Evolutionary conservation across 78 protist species (phyloP), one percentile per base, ranked within the genome.

Genomic region (Mastigamoeba balamuthi): DNA sequence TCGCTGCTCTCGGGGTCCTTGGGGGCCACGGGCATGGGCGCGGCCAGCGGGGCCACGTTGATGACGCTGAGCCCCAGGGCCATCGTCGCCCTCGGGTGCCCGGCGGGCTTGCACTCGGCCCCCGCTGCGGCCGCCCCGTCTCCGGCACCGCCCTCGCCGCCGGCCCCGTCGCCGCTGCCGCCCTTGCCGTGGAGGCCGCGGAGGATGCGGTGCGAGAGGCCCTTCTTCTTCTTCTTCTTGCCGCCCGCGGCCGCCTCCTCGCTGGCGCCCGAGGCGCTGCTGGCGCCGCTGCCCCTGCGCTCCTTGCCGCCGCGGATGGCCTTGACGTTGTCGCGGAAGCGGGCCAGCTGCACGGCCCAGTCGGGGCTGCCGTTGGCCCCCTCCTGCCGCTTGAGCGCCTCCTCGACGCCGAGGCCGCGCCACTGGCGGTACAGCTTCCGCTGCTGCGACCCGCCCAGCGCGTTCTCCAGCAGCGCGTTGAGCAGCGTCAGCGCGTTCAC

Each of bases 401-500:
- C 76, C 2, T 70, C 64, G 1, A 81, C 72, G 17, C 86, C 86
- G 53, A 81, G 33, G 7, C 72, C 38, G 40, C 72, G 66, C 82
- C 79, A 81, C 30, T 80, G 75, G 17, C 69, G 27, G 38, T 72
- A 36, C 3, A 81, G 72, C 40, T 81, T 81, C 30, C 64, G 78
- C 0, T 37, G 58, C 64, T 81, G n/a, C n/a, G n/a, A 72, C 37
- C 80, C 75, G 3, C 80, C 82, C 17, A 77, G 80, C 4, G 86
- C 86, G 29, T 81, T 81, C 28, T 81, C 86, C 27, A 81, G 6
- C n/a, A 81, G 68, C 66, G 80, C 70, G 30, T 81, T 81, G 28
- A 81, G 65, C 0, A 81, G 68, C 2, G 86, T 81, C 3, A 81
- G 23, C 9, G 86, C 76, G 25, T 81, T 81, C 27, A 81, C 28